These are phyloP conservation scores for Alloteropsis semialata DNA, from an alignment of 176 grass and related monocot genomes.

Conservation along the genomic window DNA sequence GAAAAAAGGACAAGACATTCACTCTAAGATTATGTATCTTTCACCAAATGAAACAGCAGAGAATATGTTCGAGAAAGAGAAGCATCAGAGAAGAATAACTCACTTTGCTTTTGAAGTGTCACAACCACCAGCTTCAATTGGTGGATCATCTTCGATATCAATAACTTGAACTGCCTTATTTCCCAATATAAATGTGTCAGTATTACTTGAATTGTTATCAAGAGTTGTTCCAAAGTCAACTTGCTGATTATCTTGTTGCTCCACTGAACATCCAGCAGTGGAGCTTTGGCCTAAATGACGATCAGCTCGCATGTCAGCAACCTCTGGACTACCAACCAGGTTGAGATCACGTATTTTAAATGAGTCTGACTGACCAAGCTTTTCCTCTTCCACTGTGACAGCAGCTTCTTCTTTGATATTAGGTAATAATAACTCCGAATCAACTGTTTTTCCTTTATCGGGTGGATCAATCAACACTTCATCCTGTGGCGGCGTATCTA, in stretches of 20 bases:
- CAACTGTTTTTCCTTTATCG: slow-evolving; percentile 52
- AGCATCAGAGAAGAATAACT: slow-evolving; percentile 31
- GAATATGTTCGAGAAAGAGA: no score
- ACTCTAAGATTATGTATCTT: background rate
- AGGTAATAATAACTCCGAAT: slow-evolving; percentile 35
- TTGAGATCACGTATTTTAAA: slow-evolving; percentile 96
- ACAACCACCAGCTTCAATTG: slow-evolving; percentile 43
- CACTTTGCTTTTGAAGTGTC: slow-evolving; percentile 69
- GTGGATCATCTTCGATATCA: slow-evolving; percentile 80
- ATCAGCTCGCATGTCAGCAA: slow-evolving; percentile 67
- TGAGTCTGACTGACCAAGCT: slow-evolving; percentile 48
- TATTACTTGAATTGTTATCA: slow-evolving; percentile 33
- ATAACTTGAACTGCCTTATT: slow-evolving; percentile 70
- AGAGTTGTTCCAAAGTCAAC: slow-evolving; percentile 44
- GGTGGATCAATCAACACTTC: slow-evolving; percentile 52
- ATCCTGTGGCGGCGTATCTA: slow-evolving; percentile 46
- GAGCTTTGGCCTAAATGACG: slow-evolving; percentile 39
- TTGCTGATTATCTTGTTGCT: slow-evolving; percentile 38
- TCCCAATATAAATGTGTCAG: slow-evolving; percentile 32
- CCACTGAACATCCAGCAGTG: slow-evolving; percentile 26
- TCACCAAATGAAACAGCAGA: no score
- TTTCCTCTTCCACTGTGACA: slow-evolving; percentile 53
- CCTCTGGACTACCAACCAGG: slow-evolving; percentile 67
- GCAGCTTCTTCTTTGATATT: slow-evolving; percentile 31
- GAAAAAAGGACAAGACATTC: background rate